A percentile compares a stretch with the other conserved stretches of the same genome.
These are phyloP conservation scores for Bolboschoenoplectus hybrid DNA, from an alignment of 202 grass and related monocot species.

Conservation along the genomic window DNA sequence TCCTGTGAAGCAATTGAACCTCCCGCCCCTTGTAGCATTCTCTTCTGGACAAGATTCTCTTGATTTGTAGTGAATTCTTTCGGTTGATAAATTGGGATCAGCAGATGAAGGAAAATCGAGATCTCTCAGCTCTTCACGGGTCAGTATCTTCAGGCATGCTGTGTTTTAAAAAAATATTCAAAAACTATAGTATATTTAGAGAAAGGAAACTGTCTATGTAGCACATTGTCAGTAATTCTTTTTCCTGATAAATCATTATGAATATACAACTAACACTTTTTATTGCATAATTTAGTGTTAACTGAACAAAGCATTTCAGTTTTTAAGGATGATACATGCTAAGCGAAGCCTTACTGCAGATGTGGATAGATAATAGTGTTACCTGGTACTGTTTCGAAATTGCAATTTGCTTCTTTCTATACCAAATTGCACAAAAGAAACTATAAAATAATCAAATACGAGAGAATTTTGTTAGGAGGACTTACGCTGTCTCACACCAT, in stretches of 20 bases:
- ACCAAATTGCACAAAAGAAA: slow-evolving; percentile 28
- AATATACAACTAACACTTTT: not conserved
- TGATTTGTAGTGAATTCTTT: slow-evolving; percentile 68
- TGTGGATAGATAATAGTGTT: not conserved
- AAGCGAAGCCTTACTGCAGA: not conserved
- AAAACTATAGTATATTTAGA: slow-evolving; percentile 3
- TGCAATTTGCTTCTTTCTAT: not conserved
- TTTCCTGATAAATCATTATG: too few relatives aligned
- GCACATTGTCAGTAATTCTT: not conserved
- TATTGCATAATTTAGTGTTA: slow-evolving; percentile 1
- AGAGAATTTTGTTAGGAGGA: not conserved
- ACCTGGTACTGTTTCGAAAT: not conserved
- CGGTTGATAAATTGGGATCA: slow-evolving; percentile 42
- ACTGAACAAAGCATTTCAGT: not conserved
- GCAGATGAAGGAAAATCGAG: slow-evolving; percentile 57
- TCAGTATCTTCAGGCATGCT: slow-evolving; percentile 75
- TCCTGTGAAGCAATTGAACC: slow-evolving; percentile 84
- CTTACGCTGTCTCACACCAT: slow-evolving; percentile 65
- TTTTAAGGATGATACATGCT: not conserved
- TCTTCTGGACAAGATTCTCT: slow-evolving; percentile 35
- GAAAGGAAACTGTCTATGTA: not conserved
- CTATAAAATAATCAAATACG: not conserved
- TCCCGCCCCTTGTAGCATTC: slow-evolving; percentile 39
- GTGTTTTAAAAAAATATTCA: slow-evolving; percentile 41
- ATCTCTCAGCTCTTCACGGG: slow-evolving; percentile 54